Evolutionary conservation across 345 rosid species (phyloP).

Genomic region (Noccaea bulbosa): DNA sequence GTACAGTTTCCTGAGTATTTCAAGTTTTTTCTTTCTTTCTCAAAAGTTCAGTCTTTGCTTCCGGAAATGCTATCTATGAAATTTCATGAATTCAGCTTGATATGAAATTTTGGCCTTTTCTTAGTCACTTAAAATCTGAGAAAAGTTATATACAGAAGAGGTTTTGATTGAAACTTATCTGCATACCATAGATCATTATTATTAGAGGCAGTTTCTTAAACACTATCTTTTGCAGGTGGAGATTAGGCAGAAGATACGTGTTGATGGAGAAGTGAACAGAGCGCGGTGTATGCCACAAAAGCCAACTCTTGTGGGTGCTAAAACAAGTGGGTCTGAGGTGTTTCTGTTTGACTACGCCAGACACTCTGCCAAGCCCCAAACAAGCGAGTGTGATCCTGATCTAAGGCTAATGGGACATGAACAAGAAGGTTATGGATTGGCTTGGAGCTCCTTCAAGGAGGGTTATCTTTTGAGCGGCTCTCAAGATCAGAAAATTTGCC

Average conservation of each 20-base stretch:
- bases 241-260: constrained; percentile 68
- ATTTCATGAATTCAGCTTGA: no score
- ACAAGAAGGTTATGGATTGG: constrained; percentile 88
- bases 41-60: background rate
- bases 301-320: constrained; percentile 67
- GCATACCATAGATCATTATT: background rate
- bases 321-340: constrained; percentile 77
- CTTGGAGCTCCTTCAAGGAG: constrained; percentile 83
- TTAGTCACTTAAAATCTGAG: no score
- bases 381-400: constrained; percentile 67
- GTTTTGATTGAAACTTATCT: background rate
- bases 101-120: no score
- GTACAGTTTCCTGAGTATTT: background rate
- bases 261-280: constrained; percentile 89
- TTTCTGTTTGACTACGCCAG: constrained; percentile 71
- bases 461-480: constrained; percentile 91
- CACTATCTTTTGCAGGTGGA: constrained; percentile 55
- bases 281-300: constrained; percentile 92
- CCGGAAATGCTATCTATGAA: background rate
- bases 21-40: no score
- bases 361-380: constrained; percentile 50
- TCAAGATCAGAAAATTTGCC: constrained; percentile 75
- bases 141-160: background rate
- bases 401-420: constrained; percentile 83
- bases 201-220: background rate